A percentile compares a stretch with the other conserved stretches of the same genome.
These are phyloP conservation scores for Marchantia paleacea DNA, from an alignment of 225 moss, liverwort and hornwort species.

Conservation along the genomic window DNA sequence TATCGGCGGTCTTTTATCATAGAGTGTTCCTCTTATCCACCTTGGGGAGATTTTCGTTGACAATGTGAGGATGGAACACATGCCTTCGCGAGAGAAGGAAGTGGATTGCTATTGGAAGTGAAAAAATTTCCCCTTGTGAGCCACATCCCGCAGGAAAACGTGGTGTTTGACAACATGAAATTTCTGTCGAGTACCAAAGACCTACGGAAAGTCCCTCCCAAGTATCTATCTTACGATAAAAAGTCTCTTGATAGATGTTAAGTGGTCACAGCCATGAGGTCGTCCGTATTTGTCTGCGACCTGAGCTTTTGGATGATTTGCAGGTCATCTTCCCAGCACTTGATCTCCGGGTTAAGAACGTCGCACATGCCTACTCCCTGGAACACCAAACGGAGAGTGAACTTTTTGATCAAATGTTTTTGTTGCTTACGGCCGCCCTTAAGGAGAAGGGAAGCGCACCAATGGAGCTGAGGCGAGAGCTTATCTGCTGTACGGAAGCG, in stretches of 20 bases:
- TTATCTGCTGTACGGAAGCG: constrained; percentile 85
- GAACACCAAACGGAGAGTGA: constrained; percentile 85
- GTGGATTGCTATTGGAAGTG: neutral
- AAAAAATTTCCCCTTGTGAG: no score
- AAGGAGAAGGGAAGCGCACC: constrained; percentile 64
- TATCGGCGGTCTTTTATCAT: neutral
- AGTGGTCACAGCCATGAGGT: neutral
- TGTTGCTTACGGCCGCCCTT: constrained; percentile 57
- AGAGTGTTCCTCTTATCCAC: neutral
- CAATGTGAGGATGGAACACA: neutral
- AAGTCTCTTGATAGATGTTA: no score
- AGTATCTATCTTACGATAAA: no score
- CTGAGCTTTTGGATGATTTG: neutral
- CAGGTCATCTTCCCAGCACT: constrained; percentile 95
- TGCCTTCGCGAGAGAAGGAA: neutral
- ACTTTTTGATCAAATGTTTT: constrained; percentile 88
- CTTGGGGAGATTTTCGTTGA: neutral
- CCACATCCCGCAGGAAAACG: no score
- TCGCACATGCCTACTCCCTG: constrained; percentile 83
- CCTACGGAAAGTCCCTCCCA: no score
- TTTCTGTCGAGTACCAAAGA: no score
- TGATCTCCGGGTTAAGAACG: constrained; percentile 94
- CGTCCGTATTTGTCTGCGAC: neutral
- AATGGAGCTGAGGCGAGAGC: constrained; percentile 70
- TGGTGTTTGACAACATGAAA: no score